Base-by-base conservation (phyloP, 1,284 basidiomycete genomes). In the Fereydounia khargensis region DNA sequence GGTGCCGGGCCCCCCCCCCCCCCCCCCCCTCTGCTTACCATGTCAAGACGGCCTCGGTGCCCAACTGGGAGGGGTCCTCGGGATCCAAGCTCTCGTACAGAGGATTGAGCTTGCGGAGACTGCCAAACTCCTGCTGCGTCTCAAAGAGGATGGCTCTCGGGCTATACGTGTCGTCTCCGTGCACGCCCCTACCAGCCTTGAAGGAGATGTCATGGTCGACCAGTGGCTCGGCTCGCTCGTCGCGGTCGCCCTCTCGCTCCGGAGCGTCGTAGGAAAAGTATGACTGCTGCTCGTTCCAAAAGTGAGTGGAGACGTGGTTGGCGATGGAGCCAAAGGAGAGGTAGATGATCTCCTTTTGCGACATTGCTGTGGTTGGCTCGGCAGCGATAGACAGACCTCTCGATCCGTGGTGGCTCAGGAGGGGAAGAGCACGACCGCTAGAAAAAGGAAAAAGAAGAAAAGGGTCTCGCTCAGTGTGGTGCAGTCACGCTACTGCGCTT, bases 241-340 rank as follows among this genome's bases (percentile, higher is more conserved):
- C 33, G 4, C 31, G 21, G 8, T 58, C 35, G 28, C 34, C 38
- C 17, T 40, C 28, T n/a, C 42, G 28, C 28, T 57, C 48, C 5
- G 16, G 17, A 14, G 4, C n/a, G 8, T 41, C 8, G 42, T 62
- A 67, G 22, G 54, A 49, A 35, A 72, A 70, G 49, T 74, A 72
- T 18, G 62, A 53, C 34, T 70, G 56, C 27, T 74, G 71, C 34
- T 66, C 42, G 39, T 74, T 74, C 65, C 68, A 74, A 34, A 68
- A 74, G 45, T 72, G 68, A 11, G 70, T 70, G 7, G 70, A 47
- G 32, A 69, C 60, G 52, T 70, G 63, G 35, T 70, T 68, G 28
- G 71, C 56, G 36, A 68, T 50, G 11, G 61, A 54, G 27, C 71
- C 71, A 24, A 74, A 68, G 16, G 70, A 65, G 40, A 74, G 54